Evolutionary conservation across 1,284 basidiomycete genomes (phyloP).

Genomic region (Porodaedalea pini): DNA sequence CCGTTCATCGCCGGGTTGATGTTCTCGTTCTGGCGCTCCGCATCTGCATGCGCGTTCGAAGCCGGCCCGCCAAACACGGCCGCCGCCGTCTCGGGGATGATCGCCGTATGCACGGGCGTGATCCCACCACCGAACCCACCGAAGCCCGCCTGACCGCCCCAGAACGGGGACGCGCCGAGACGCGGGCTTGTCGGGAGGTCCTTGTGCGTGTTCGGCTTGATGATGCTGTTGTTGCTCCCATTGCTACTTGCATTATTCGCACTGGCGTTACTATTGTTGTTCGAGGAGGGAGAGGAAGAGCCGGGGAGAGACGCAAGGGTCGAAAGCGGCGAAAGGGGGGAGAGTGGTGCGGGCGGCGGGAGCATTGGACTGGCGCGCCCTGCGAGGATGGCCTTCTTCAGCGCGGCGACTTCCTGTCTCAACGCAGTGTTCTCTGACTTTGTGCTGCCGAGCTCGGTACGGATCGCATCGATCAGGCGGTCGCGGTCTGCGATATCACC

Average conservation of each 20-base stretch:
- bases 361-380: constrained; percentile 43
- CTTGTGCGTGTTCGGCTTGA: constrained; percentile 78
- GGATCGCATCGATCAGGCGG: constrained; percentile 83
- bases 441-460: constrained; percentile 77
- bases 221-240: constrained; percentile 33
- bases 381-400: constrained; percentile 79
- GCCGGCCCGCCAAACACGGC: constrained; percentile 24
- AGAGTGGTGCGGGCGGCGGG: constrained; percentile 45
- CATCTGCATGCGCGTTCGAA: constrained; percentile 24
- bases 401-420: constrained; percentile 75
- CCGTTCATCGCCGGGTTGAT: constrained; percentile 66
- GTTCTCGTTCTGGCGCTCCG: constrained; percentile 63
- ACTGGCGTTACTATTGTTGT: constrained; percentile 14
- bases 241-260: constrained; percentile 10
- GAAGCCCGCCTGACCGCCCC: constrained; percentile 60
- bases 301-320: constrained; percentile 28
- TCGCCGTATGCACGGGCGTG: constrained; percentile 82
- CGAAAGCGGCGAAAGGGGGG: constrained; percentile 33
- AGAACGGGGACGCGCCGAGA: constrained; percentile 53
- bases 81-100: constrained; percentile 55
- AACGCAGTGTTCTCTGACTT: constrained; percentile 83
- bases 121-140: constrained; percentile 56
- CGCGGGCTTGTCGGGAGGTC: constrained; percentile 70
- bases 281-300: constrained; percentile 26
- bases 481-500: constrained; percentile 93